phyloP scores from a whole-genome alignment of 2,329 filamentous ascomycete species.

The Escovopsis sp. region DNA sequence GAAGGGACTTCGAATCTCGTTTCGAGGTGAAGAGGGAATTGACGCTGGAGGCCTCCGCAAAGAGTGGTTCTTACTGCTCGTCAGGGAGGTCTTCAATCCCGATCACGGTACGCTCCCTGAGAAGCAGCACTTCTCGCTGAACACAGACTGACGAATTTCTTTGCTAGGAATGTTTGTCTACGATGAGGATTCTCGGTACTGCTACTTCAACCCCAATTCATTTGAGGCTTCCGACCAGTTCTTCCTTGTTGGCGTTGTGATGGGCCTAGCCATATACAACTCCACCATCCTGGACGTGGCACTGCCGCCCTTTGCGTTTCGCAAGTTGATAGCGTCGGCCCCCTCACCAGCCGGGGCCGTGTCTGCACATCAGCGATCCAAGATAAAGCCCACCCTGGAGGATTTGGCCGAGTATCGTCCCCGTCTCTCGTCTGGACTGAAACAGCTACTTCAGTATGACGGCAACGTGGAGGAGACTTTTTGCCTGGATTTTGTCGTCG shows the following conservation, averaged over 20 bases:
- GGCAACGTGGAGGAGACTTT: slow-evolving; percentile 73
- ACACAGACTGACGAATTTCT: neutral
- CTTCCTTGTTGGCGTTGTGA: slow-evolving; percentile 74
- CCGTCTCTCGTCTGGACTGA: slow-evolving; percentile 57
- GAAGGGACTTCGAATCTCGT: slow-evolving; percentile 75
- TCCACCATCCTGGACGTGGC: slow-evolving; percentile 84
- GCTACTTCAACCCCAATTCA: slow-evolving; percentile 84
- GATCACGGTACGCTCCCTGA: slow-evolving; percentile 53
- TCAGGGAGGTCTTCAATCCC: slow-evolving; percentile 82
- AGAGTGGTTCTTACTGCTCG: slow-evolving; percentile 84
- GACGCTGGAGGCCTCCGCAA: slow-evolving; percentile 83
- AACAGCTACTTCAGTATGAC: slow-evolving; percentile 65
- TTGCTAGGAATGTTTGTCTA: slow-evolving; percentile 74
- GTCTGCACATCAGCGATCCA: slow-evolving; percentile 38
- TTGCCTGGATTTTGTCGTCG: slow-evolving; percentile 66
- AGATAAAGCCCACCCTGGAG: slow-evolving; percentile 61
- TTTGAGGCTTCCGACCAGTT: slow-evolving; percentile 88
- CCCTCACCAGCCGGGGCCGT: slow-evolving; percentile 41
- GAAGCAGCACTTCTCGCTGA: too few species aligned
- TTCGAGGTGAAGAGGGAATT: slow-evolving; percentile 77
- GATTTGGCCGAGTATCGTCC: slow-evolving; percentile 77
- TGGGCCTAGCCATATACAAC: slow-evolving; percentile 88
- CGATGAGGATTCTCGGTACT: slow-evolving; percentile 78
- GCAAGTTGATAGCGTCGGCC: slow-evolving; percentile 67
- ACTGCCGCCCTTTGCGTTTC: slow-evolving; percentile 77